These are phyloP conservation scores for Balakata baccata DNA, from an alignment of 345 rosid species.

Conservation along the genomic window DNA sequence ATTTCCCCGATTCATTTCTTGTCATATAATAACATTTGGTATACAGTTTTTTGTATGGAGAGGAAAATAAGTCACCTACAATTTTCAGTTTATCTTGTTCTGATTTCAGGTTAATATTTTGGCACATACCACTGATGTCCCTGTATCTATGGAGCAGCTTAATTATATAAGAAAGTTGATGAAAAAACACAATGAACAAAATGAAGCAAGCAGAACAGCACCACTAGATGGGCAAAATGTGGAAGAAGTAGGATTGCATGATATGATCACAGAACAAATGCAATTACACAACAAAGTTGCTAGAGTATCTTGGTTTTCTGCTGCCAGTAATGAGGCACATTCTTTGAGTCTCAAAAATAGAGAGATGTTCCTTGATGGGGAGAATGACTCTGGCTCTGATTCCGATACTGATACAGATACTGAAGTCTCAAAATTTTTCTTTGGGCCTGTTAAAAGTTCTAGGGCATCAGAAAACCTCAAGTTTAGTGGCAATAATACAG, in stretches of 20 bases:
- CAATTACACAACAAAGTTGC: slow-evolving; percentile 31
- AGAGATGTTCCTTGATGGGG: slow-evolving; percentile 29
- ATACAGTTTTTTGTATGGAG: neutral
- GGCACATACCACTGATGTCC: slow-evolving; percentile 70
- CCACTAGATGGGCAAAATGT: slow-evolving; percentile 26
- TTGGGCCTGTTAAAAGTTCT: slow-evolving; percentile 27
- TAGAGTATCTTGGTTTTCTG: slow-evolving; percentile 39
- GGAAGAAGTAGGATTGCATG: slow-evolving; percentile 31
- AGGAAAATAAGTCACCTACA: slow-evolving; percentile 4
- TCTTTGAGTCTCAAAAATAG: slow-evolving; percentile 21
- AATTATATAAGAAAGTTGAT: slow-evolving; percentile 68
- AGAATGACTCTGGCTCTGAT: slow-evolving; percentile 36
- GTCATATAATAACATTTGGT: neutral
- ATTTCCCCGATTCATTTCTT: no score
- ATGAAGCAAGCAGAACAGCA: slow-evolving; percentile 28
- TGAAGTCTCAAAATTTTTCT: slow-evolving; percentile 37
- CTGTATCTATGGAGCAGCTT: slow-evolving; percentile 71
- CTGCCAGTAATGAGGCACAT: slow-evolving; percentile 26
- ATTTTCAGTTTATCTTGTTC: slow-evolving; percentile 28
- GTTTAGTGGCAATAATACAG: slow-evolving; percentile 28
- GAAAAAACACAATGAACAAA: slow-evolving; percentile 49
- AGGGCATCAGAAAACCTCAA: slow-evolving; percentile 35
- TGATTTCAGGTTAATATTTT: slow-evolving; percentile 74
- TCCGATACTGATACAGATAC: slow-evolving; percentile 44
- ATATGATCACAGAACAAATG: slow-evolving; percentile 33